Base-by-base conservation (phyloP, 2,329 filamentous ascomycete species). In the Neofusicoccum umdonicola region DNA sequence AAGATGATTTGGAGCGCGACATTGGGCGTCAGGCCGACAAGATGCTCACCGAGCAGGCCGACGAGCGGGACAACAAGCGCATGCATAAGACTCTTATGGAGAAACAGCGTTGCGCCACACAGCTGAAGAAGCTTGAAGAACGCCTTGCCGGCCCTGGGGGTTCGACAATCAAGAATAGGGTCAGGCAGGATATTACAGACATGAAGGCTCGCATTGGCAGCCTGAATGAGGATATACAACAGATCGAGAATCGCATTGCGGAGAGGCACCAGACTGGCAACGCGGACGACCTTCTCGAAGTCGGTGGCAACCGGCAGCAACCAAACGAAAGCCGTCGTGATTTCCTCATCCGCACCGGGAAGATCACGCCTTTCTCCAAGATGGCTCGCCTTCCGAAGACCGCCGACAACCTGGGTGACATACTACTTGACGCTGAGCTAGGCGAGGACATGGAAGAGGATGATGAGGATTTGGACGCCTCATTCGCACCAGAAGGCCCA, bases 281-380 rank as follows among this genome's bases (percentile, higher is more conserved):
- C 50, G 80, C 79, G 11, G 76, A 78, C 3, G 77, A 80, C 1
- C 79, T 82, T 9, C 70, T 77, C 7, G 77, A 76, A 35, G 74
- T 77, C 19, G 80, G 79, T 52, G 84, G 84, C 34, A 87, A 84
- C 61, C 83, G 84, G 65, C 87, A 86, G 62, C 78, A 94, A 64
- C 88, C 91, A 1, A 91, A 91, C 66, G 95, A 98, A 79, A 92
- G 86, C 27, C 88, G 92, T 66, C 87, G 93, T 58, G 93, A 97
- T 52, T 99, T 91, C 74, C 85, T 99, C 52, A 95, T 99, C 56
- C 88, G 95, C 34, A 99, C 94, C 0, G 95, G 95, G 67, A 98
- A 98, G 79, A 98, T 99, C 69, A 99, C 95, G 0, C 95, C 95
- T 0, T 99, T 99, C 72, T 91, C 93, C 7, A 91, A 89, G 68